Conservation (phyloP, 2,329 filamentous ascomycete species). For the Colletotrichum sansevieriae region DNA sequence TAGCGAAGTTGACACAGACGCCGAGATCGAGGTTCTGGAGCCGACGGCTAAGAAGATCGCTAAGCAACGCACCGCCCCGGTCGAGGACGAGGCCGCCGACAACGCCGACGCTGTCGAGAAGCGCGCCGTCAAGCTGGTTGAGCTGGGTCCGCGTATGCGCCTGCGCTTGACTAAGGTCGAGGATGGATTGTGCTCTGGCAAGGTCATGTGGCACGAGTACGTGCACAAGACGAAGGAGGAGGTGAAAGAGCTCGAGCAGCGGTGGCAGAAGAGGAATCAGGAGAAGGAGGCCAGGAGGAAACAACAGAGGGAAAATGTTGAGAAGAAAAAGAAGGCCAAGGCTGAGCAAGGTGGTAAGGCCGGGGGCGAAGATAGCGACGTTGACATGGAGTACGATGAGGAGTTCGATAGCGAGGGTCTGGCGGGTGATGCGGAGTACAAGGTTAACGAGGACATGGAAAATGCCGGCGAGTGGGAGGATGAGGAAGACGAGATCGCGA, state of each 20-base stretch:
- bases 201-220: constrained; percentile 98
- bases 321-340: constrained; percentile 78
- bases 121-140: constrained; percentile 89
- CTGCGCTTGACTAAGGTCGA: constrained; percentile 95
- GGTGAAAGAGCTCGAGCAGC: constrained; percentile 81
- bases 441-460: constrained; percentile 63
- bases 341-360: constrained; percentile 51
- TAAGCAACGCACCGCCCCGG: constrained; percentile 63
- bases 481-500: constrained; percentile 58
- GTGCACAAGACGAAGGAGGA: constrained; percentile 87
- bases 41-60: constrained; percentile 69
- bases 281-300: constrained; percentile 87
- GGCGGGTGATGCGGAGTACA: constrained; percentile 63
- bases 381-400: constrained; percentile 60
- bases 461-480: constrained; percentile 67
- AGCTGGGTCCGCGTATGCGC: constrained; percentile 91
- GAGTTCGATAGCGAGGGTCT: constrained; percentile 65
- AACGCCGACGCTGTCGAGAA: constrained; percentile 77
- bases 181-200: constrained; percentile 89
- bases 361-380: constrained; percentile 53
- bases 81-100: constrained; percentile 59
- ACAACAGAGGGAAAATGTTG: constrained; percentile 90
- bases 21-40: constrained; percentile 89
- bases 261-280: constrained; percentile 81
- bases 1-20: constrained; percentile 93